Base-by-base conservation (phyloP, 345 rosid genomes). In the Lepidium sativum region DNA sequence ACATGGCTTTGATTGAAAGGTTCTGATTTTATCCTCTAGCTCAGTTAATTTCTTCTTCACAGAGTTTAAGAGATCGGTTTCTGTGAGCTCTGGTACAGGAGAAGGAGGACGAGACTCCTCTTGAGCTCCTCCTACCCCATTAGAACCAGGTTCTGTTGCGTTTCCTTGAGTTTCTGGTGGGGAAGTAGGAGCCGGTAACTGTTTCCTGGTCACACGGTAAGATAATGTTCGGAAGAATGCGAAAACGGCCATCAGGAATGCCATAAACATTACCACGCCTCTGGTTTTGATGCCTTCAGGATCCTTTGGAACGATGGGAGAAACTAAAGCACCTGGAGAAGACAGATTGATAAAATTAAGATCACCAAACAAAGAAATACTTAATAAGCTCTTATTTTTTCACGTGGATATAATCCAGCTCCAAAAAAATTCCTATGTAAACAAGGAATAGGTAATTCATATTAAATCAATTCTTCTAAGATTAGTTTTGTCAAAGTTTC, bases 21-120 rank as follows among this genome's bases (percentile, higher is more conserved):
- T 87, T 50, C 77, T 82, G 11, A 91, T 89, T 78, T 91, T 95
- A 69, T 79, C 87, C 81, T 95, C 99, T 1, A 95, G 87, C 77
- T 86, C 98, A 21, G 83, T 83, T 16, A 95, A 78, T 74, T 87
- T 91, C 80, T 86, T 88, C 70, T 83, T 59, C 66, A 95, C 96
- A 76, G 79, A 77, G 9, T 84, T 79, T 42, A 88, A 72, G 56
- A 88, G 78, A 43, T 84, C 94, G 11, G 84, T 82, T 74, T 83
- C 87, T 27, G 80, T 50, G 16, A 63, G 59, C 5, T 71, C 65
- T 86, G 18, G 95, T 85, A 69, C 92, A 73, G 92, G 83, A 40
- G 90, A 86, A 27, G 87, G 89, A 16, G 87, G 84, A 1, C 75
- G 79, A 37, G 43, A 72, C 47, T 81, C 89, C 74, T 81, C 71